These are phyloP conservation scores for Jimgerdemannia flammicorona DNA, from an alignment of 192 early-diverging fungal genomes.

Conservation along the genomic window DNA sequence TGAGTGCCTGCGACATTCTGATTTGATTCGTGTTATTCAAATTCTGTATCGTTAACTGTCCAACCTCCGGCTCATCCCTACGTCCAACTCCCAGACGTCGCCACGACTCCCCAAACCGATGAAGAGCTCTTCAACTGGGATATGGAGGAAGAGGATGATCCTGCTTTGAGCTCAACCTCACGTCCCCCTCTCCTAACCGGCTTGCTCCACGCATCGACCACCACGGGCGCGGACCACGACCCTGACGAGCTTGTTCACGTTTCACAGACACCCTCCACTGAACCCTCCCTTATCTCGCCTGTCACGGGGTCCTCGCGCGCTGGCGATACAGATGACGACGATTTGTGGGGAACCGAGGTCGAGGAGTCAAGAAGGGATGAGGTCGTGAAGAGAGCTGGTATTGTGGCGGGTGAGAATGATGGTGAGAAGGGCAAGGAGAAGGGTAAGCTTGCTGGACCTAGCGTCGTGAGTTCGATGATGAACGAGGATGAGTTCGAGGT, in stretches of 20 bases:
- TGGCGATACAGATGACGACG: constrained; percentile 1
- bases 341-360: background rate
- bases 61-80: too few species aligned
- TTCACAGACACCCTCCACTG: background rate
- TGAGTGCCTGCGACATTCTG: constrained; percentile 5
- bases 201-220: background rate
- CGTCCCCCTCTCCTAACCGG: background rate
- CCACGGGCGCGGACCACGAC: background rate
- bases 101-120: background rate
- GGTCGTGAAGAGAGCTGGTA: background rate
- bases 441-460: background rate
- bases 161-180: background rate
- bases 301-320: background rate
- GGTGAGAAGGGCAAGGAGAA: background rate
- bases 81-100: background rate
- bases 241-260: background rate
- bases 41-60: too few species aligned
- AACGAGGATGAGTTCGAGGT: background rate
- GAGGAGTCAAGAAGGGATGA: background rate
- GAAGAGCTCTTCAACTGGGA: constrained; percentile 5
- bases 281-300: background rate
- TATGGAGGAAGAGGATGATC: background rate
- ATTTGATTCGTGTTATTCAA: background rate
- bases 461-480: too few species aligned
- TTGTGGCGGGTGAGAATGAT: background rate